Percentiles rank a stretch among this genome's conserved stretches.
These are phyloP conservation scores for Cryphonectria japonica DNA, from an alignment of 2,329 filamentous ascomycete species.

Conservation along the genomic window DNA sequence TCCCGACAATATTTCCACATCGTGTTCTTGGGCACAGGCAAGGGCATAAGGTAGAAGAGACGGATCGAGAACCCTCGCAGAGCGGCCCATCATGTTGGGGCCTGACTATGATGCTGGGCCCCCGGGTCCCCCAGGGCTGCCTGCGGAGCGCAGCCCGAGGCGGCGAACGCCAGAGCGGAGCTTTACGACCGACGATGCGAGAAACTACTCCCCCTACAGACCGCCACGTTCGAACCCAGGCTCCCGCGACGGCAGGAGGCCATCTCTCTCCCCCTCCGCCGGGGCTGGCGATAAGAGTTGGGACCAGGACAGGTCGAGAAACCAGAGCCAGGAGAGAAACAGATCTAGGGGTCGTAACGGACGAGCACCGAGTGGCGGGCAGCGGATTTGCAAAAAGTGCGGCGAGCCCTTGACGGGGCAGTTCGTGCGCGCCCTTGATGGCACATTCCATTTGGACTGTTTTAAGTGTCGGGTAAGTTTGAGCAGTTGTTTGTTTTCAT, in stretches of 20 bases:
- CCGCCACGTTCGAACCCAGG: constrained; percentile 31
- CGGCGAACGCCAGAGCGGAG: constrained; percentile 33
- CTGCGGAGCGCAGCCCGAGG: constrained; percentile 42
- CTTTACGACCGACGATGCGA: constrained; percentile 32
- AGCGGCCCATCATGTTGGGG: constrained; percentile 42
- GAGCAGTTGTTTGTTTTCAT: constrained; percentile 1
- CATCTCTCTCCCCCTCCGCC: constrained; percentile 28
- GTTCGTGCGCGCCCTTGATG: constrained; percentile 91
- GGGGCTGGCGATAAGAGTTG: constrained; percentile 27
- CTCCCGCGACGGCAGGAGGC: constrained; percentile 30
- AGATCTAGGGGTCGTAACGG: constrained; percentile 58
- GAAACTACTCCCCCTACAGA: constrained; percentile 36
- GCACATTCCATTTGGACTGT: constrained; percentile 95
- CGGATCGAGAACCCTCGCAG: constrained; percentile 18
- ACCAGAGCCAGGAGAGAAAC: constrained; percentile 61
- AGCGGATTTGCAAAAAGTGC: constrained; percentile 83
- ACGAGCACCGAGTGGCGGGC: constrained; percentile 61
- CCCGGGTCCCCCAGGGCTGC: constrained; percentile 44
- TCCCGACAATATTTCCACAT: constrained; percentile 13
- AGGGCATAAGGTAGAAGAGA: constrained; percentile 17
- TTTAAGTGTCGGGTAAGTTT: constrained; percentile 89
- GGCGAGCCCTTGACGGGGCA: constrained; percentile 86
- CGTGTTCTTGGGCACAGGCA: not conserved
- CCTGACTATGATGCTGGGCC: constrained; percentile 51
- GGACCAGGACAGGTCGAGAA: constrained; percentile 38